Base-by-base conservation (phyloP, 2,329 filamentous ascomycete genomes). In the Helicocarpus griseus region DNA sequence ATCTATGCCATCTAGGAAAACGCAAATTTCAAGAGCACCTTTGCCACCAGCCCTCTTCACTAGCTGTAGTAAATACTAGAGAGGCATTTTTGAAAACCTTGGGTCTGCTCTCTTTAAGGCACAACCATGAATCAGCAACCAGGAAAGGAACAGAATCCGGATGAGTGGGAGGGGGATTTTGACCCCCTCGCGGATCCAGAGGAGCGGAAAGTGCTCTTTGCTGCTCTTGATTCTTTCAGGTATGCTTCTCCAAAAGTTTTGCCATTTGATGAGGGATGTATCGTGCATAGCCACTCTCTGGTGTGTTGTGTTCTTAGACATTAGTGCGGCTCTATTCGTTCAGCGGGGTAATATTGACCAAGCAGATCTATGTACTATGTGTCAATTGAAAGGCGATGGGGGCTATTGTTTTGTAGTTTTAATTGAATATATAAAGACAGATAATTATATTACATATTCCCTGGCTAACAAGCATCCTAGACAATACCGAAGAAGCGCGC, bases 141-240 rank as follows among this genome's bases (percentile, higher is more conserved):
- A 11, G 29, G 14, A 3, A 47, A n/a, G 31, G 44, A 14, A 11
- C 9, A 36, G 19, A 47, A 24, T 22, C 5, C 44, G 19, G 60
- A 58, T 50, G 66, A 69, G 51, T 86, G 83, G 82, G 70, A 70
- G 31, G 82, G 80, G 2, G 75, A 84, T 49, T 82, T 83, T 57
- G 79, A 85, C 52, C 78, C 80, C 14, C 75, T 85, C 46, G 73
- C 80, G 8, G 89, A 96, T 61, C 81, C 83, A 0, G 89, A 94
- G 57, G 91, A 98, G 70, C 75, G 82, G 46, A 78, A 78, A 55
- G 89, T 94, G 46, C 78, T 97, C 8, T 87, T 87, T 66, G 83
- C 82, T 48, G 85, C 89, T 2, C 71, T 97, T 49, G 89, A 95
- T 72, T 96, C 91, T 9, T 97, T 93, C 69, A 78, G 84, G 89